phyloP scores from a whole-genome alignment of 495 filamentous ascomycete species.

The Halenospora varia region DNA sequence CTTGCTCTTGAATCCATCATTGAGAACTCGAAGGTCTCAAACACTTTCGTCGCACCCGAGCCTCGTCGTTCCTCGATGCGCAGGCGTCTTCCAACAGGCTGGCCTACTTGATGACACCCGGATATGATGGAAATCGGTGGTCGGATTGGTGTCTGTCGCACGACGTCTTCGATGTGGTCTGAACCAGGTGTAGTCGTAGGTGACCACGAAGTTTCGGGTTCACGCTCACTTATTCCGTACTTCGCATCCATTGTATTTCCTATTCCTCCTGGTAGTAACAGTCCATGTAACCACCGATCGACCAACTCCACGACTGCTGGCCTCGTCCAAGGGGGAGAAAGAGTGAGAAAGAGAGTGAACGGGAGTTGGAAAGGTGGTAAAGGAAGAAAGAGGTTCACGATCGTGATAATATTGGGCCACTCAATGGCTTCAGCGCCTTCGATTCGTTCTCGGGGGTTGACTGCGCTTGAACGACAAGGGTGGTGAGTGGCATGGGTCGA shows the following conservation, averaged over 20 bases:
- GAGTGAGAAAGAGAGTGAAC: background rate
- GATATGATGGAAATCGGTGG: background rate
- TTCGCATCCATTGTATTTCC: background rate
- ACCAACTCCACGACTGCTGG: background rate
- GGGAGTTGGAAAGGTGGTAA: background rate
- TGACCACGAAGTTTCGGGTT: constrained; percentile 11
- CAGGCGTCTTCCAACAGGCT: constrained; percentile 10
- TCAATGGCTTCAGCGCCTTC: background rate
- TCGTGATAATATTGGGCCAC: constrained; percentile 19
- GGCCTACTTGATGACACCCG: constrained; percentile 2
- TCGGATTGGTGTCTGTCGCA: constrained; percentile 5
- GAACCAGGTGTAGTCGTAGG: constrained; percentile 7
- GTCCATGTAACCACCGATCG: background rate
- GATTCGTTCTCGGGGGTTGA: background rate
- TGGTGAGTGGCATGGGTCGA: background rate
- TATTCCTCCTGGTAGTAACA: background rate
- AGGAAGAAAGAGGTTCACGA: constrained; percentile 14
- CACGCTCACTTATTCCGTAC: background rate
- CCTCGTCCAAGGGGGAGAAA: background rate
- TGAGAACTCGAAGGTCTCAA: constrained; percentile 9
- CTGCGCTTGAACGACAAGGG: background rate
- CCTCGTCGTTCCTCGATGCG: constrained; percentile 7
- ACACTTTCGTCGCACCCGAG: constrained; percentile 7
- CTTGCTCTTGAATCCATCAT: constrained; percentile 13
- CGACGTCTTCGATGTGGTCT: constrained; percentile 22